Conservation (phyloP, 176 grass and related monocot species). For the Bothriochloa decipiens region DNA sequence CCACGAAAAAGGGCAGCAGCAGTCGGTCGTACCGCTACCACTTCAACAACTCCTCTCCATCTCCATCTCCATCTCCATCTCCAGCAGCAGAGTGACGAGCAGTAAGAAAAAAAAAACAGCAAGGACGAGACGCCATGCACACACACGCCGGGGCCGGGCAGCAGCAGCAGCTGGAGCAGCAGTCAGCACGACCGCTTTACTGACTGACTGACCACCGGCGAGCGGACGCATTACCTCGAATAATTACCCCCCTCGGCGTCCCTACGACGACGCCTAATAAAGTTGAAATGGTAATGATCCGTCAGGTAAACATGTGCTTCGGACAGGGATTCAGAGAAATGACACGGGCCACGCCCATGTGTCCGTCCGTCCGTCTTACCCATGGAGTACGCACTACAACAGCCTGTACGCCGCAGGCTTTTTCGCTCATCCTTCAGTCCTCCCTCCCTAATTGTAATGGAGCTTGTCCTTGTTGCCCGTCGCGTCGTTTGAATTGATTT, state of each 20-base stretch:
- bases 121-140: conserved; percentile 30
- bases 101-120: background rate
- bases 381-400: conserved; percentile 5
- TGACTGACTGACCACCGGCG: background rate
- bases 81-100: too few species aligned
- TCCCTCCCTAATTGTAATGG: conserved; percentile 12
- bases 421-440: conserved; percentile 8
- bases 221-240: conserved; percentile 14
- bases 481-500: conserved; percentile 3
- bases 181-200: conserved; percentile 10
- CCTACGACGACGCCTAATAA: conserved; percentile 40
- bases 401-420: conserved; percentile 41
- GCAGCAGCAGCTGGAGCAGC: background rate
- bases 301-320: conserved; percentile 41
- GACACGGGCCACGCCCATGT: conserved; percentile 40
- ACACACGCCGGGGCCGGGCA: too few species aligned
- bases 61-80: too few species aligned
- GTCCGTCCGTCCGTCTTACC: conserved; percentile 10
- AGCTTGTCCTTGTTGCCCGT: conserved; percentile 15
- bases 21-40: conserved; percentile 25
- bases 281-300: conserved; percentile 40
- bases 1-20: conserved; percentile 6
- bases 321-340: conserved; percentile 19
- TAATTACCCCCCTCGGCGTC: conserved; percentile 7
- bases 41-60: conserved; percentile 35